phyloP scores from a whole-genome alignment of 768 basidiomycete species.

The Holtermannia corniformis region DNA sequence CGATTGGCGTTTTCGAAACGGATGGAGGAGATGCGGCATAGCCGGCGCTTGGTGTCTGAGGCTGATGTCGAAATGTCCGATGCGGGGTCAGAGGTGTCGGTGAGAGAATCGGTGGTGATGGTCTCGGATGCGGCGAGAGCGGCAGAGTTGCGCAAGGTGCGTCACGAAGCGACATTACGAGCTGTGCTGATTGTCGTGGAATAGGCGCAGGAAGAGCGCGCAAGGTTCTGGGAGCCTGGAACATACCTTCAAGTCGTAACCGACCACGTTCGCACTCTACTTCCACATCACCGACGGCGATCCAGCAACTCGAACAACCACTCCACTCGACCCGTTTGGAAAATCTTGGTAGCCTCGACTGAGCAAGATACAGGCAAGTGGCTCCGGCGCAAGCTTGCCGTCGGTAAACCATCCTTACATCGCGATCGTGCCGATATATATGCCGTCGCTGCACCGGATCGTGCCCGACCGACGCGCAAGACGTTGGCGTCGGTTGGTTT shows the following conservation, averaged over 20 bases:
- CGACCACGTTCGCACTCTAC: constrained; percentile 33
- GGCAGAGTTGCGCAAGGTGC: constrained; percentile 59
- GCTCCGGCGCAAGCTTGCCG: constrained; percentile 21
- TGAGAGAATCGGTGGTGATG: not conserved
- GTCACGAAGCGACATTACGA: constrained; percentile 18
- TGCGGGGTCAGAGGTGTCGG: not conserved
- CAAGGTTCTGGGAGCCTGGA: constrained; percentile 62
- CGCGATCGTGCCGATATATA: not conserved
- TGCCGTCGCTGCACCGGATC: not conserved
- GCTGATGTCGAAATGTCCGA: constrained; percentile 9
- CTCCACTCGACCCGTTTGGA: not conserved
- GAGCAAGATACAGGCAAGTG: constrained; percentile 14
- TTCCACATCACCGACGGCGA: too few relatives aligned
- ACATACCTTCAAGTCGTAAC: constrained; percentile 55
- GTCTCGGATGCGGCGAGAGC: constrained; percentile 54
- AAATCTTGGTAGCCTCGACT: constrained; percentile 10
- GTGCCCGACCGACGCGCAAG: constrained; percentile 10
- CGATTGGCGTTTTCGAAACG: constrained; percentile 8
- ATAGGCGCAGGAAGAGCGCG: constrained; percentile 66
- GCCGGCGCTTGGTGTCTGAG: not conserved
- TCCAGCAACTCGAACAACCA: not conserved
- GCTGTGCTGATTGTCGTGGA: constrained; percentile 5
- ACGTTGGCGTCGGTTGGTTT: constrained; percentile 11
- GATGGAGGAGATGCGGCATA: constrained; percentile 21
- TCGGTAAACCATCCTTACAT: not conserved